Evolutionary conservation across 108 stramenopile species (phyloP).

Genomic region (Skeletonema grethae): DNA sequence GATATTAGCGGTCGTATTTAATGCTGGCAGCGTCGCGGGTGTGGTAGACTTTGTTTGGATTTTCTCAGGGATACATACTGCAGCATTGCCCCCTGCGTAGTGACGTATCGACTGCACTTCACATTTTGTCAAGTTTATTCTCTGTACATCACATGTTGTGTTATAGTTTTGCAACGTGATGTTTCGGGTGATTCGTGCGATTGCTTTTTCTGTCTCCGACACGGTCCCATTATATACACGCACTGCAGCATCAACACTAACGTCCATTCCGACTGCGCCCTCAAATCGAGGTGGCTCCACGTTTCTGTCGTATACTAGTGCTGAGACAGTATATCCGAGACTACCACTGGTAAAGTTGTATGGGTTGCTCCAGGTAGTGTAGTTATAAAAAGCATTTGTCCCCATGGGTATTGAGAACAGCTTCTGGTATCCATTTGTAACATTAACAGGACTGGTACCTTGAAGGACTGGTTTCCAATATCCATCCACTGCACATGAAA

Average conservation of each 20-base stretch:
- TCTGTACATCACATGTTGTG: conserved; percentile 26
- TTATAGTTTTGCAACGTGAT: conserved; percentile 13
- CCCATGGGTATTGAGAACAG: conserved; percentile 38
- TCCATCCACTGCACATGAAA: conserved; percentile 44
- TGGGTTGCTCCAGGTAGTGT: conserved; percentile 62
- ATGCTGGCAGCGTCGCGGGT: background rate
- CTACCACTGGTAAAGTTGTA: conserved; percentile 50
- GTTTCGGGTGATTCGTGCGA: conserved; percentile 30
- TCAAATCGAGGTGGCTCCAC: conserved; percentile 49
- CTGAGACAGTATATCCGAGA: conserved; percentile 65
- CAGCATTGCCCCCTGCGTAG: conserved; percentile 25
- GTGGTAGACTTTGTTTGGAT: background rate
- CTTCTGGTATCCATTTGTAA: conserved; percentile 24
- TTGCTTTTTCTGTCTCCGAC: conserved; percentile 23
- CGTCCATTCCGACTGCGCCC: conserved; percentile 61
- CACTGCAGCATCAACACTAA: conserved; percentile 27
- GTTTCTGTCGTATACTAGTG: conserved; percentile 57
- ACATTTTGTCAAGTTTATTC: conserved; percentile 34
- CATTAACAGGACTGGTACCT: conserved; percentile 13
- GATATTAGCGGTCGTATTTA: background rate
- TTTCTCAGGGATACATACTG: conserved; percentile 18
- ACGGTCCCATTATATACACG: conserved; percentile 18
- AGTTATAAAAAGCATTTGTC: conserved; percentile 32
- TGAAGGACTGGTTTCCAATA: conserved; percentile 33
- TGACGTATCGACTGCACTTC: conserved; percentile 37